A percentile compares a stretch with the other conserved stretches of the same genome.
Conservation (phyloP, 345 rosid species). For the Syzygium oleosum region DNA sequence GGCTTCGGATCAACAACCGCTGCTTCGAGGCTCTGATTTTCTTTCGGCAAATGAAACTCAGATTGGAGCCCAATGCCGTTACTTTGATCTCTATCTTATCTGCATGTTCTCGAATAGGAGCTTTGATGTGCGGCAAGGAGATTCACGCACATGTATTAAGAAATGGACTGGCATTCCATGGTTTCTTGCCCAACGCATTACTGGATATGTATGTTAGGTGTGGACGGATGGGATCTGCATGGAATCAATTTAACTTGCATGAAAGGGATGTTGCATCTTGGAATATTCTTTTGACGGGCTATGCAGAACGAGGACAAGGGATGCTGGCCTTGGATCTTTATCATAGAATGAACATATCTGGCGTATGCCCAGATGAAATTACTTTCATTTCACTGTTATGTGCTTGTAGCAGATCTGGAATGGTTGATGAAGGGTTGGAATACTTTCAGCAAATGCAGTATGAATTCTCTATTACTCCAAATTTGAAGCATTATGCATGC, state of each 20-base stretch:
- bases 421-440: slow-evolving; percentile 58
- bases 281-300: slow-evolving; percentile 74
- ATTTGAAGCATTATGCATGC: slow-evolving; percentile 74
- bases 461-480: slow-evolving; percentile 44
- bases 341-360: slow-evolving; percentile 43
- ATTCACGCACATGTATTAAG: slow-evolving; percentile 64
- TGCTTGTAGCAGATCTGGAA: slow-evolving; percentile 75
- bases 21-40: slow-evolving; percentile 68
- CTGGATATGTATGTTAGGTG: slow-evolving; percentile 79
- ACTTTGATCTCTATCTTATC: slow-evolving; percentile 66
- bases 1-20: slow-evolving; percentile 64
- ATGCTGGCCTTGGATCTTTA: slow-evolving; percentile 47
- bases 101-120: slow-evolving; percentile 82
- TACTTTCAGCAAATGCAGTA: slow-evolving; percentile 52
- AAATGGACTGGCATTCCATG: slow-evolving; percentile 40
- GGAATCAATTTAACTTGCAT: slow-evolving; percentile 51
- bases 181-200: slow-evolving; percentile 60
- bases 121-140: slow-evolving; percentile 71
- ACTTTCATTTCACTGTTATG: slow-evolving; percentile 66
- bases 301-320: slow-evolving; percentile 60
- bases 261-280: slow-evolving; percentile 59
- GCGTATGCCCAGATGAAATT: slow-evolving; percentile 58
- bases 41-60: slow-evolving; percentile 54
- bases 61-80: slow-evolving; percentile 50
- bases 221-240: slow-evolving; percentile 55